A percentile compares a stretch with the other conserved stretches of the same genome.
These are phyloP conservation scores for Nothophoma quercina DNA, from an alignment of 2,329 filamentous ascomycete genomes.

Conservation along the genomic window DNA sequence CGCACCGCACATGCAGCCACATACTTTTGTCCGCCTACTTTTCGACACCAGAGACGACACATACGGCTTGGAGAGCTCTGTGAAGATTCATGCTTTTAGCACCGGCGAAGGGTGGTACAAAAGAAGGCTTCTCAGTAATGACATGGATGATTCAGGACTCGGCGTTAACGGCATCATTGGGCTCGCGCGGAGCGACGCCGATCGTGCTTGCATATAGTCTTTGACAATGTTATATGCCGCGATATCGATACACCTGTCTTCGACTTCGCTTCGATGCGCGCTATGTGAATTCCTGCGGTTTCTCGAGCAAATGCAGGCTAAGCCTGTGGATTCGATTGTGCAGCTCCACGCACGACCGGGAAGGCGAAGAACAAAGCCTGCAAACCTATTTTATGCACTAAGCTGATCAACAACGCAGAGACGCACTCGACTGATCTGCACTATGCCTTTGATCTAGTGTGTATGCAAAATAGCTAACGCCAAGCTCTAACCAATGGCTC, in stretches of 20 bases:
- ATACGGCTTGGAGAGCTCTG: slow-evolving; percentile 16
- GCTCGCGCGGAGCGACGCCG: slow-evolving; percentile 29
- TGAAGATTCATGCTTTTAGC: slow-evolving; percentile 27
- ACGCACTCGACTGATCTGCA: too few relatives aligned
- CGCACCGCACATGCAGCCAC: slow-evolving; percentile 6
- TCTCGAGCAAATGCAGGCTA: too few relatives aligned
- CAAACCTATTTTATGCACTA: too few relatives aligned
- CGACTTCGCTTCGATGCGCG: background rate
- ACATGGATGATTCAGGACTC: slow-evolving; percentile 37
- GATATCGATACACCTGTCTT: slow-evolving; percentile 19
- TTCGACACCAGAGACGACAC: slow-evolving; percentile 5
- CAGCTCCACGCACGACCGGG: too few relatives aligned
- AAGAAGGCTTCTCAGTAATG: slow-evolving; percentile 23
- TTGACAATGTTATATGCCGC: slow-evolving; percentile 22
- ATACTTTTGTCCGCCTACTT: background rate
- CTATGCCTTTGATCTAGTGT: too few relatives aligned
- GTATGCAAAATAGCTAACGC: too few relatives aligned
- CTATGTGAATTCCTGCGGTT: background rate
- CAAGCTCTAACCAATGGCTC: background rate
- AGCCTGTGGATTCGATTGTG: too few relatives aligned
- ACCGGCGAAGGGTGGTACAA: slow-evolving; percentile 27
- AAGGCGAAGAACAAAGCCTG: too few relatives aligned
- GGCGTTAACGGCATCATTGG: slow-evolving; percentile 38
- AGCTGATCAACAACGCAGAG: too few relatives aligned
- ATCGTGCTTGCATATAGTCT: slow-evolving; percentile 37